Conservation (phyloP, 352 stramenopile species). For the Phytophthora podocarpi region DNA sequence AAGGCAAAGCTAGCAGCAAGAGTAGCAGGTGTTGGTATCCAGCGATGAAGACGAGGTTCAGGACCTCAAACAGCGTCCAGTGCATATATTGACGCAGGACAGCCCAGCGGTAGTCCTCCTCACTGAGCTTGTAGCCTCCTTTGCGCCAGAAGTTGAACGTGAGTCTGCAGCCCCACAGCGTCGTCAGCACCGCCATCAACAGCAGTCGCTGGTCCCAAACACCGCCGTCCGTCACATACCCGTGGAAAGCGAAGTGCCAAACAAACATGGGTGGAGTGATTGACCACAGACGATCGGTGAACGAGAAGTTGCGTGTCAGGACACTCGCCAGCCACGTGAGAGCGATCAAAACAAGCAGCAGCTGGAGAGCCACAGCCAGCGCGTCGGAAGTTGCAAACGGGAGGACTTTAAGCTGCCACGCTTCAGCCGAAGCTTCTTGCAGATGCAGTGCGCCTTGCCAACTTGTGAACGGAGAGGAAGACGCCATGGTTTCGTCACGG, state of each 20-base stretch:
- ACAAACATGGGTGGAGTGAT: constrained; percentile 88
- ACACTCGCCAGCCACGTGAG: constrained; percentile 67
- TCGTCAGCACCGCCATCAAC: constrained; percentile 84
- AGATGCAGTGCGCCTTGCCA: constrained; percentile 43
- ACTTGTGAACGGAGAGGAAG: constrained; percentile 24
- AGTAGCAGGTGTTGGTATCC: constrained; percentile 91
- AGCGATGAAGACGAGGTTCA: constrained; percentile 93
- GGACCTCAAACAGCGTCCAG: constrained; percentile 84
- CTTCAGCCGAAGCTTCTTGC: constrained; percentile 37
- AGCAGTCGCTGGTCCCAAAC: constrained; percentile 60
- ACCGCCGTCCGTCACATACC: constrained; percentile 59
- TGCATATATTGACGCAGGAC: constrained; percentile 82
- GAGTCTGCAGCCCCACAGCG: constrained; percentile 87
- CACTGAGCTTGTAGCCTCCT: constrained; percentile 89
- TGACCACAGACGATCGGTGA: constrained; percentile 94
- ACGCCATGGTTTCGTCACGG: constrained; percentile 17
- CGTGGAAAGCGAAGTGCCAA: constrained; percentile 77
- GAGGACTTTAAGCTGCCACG: constrained; percentile 39
- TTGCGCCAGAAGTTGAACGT: constrained; percentile 93
- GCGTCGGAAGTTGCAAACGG: constrained; percentile 44
- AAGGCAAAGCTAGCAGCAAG: constrained; percentile 75
- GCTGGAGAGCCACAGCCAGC: constrained; percentile 50
- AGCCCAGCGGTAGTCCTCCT: constrained; percentile 94
- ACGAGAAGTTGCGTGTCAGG: constrained; percentile 89
- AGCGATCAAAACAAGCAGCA: constrained; percentile 47